Evolutionary conservation across 345 rosid genomes (phyloP).

Genomic region (Eucalyptus camaldulensis): DNA sequence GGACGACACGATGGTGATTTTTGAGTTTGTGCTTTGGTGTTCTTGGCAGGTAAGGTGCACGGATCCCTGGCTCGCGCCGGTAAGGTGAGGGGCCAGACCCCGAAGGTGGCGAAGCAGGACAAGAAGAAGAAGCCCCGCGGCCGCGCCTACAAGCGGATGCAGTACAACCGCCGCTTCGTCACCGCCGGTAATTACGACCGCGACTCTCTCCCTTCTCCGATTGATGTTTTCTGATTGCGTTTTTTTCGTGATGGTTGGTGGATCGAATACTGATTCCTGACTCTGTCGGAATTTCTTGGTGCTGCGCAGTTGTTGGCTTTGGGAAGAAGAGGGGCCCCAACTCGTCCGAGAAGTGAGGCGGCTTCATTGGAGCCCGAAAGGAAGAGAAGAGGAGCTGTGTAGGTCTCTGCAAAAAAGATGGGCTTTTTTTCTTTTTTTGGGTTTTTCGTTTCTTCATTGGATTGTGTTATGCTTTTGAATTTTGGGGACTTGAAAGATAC

Average conservation of each 20-base stretch:
- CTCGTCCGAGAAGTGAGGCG: constrained; percentile 76
- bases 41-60: constrained; percentile 60
- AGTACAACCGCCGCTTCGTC: constrained; percentile 84
- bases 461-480: background rate
- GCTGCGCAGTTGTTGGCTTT: constrained; percentile 66
- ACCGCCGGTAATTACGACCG: constrained; percentile 43
- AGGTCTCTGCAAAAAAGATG: background rate
- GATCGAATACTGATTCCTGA: background rate
- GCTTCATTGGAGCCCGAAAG: background rate
- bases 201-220: background rate
- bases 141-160: constrained; percentile 77
- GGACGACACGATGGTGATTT: background rate
- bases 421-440: background rate
- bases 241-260: background rate
- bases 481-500: background rate
- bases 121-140: constrained; percentile 84
- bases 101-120: constrained; percentile 76
- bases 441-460: background rate
- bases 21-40: rapidly evolving
- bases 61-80: constrained; percentile 91
- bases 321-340: constrained; percentile 97
- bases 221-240: background rate
- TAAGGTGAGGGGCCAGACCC: constrained; percentile 77
- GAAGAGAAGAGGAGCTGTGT: background rate
- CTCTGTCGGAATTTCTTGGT: background rate